Evolutionary conservation across 1,139 yeast genomes (phyloP), one percentile per base, ranked within the genome.

Genomic region (Pichia sorboxylosa): DNA sequence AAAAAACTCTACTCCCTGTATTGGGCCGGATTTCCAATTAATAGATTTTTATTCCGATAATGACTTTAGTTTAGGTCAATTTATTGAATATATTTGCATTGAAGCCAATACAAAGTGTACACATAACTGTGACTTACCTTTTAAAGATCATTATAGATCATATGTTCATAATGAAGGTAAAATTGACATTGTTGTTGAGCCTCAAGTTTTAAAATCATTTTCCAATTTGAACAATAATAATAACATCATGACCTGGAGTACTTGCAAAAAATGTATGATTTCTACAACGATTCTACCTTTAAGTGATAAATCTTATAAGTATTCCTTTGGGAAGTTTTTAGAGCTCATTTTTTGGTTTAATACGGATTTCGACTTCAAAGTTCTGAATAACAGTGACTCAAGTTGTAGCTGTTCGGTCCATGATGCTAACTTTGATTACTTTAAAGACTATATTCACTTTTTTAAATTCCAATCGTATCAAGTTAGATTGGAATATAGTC

Each of bases 151-250:
- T 53, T 81, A 78, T 49, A 66, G 87, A 45, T 76, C 83, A 22
- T 92, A 87, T 58, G 95, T 83, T 16, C 95, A 90, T 56, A 95
- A 94, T 0, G 62, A 68, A 31, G 94, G 93, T 1, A 78, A 82
- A 41, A 66, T 92, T 15, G 93, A 81, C 47, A 76, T 87, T 30
- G 65, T 75, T 19, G 67, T 84, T 15, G 94, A 83, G 47, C 65
- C 64, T 35, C 67, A 60, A 37, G 64, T 75, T 25, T 59, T 66
- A 13, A 52, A 77, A 4, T 74, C 76, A 8, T 58, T 74, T 28
- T 75, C 74, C 38, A 20, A 11, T 11, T n/a, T n/a, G n/a, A n/a
- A n/a, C n/a, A n/a, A n/a, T n/a, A n/a, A n/a, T n/a, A 69, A 77
- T 45, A 69, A 70, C n/a, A 73, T 92, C 31, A 61, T 85, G 30